Evolutionary conservation across 345 rosid species (phyloP), one percentile per base, ranked within the genome.

Genomic region (Eucalyptus paniculata): DNA sequence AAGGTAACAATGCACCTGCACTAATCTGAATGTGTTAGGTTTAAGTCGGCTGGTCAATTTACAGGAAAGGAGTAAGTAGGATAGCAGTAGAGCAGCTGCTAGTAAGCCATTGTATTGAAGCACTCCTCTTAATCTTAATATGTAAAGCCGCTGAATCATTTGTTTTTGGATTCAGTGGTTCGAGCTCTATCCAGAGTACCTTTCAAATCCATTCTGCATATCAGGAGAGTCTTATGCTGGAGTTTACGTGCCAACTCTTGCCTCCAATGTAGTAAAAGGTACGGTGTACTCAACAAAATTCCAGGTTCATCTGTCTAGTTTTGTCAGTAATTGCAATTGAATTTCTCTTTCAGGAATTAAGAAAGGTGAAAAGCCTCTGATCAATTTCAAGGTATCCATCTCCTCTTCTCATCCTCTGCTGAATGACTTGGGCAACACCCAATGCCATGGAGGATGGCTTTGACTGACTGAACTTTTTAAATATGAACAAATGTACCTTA

Each of bases 191-290:
- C 93, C 93, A 26, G 94, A 94, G 88, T 92, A 92, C 85, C 80
- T 49, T 7, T 54, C 47, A 86, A 94, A 94, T 87, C 93, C 93
- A 90, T 94, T 94, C 89, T 94, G 91, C 80, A 90, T 94, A 12
- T 67, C 94, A 2, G 94, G 95, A 87, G 95, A 94, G 89, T 94
- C 95, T 1, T 94, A 94, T 87, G 95, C 93, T 5, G 95, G 95
- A 77, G 88, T 92, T 87, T 92, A 93, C 16, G 91, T 94, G 32
- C 95, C 95, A 2, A 91, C 92, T 42, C 94, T 94, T 62, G 87
- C 95, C 58, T 65, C 88, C 56, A 58, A 91, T 87, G 90, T 94
- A 21, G 93, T 86, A 23, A 62, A 87, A 89, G 95, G 95, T 94
- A 88, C 12, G 4, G 54, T 2, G 7, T 44, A 37, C 32, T 17